Evolutionary conservation across 2,329 filamentous ascomycete genomes (phyloP), one percentile per base, ranked within the genome.

Genomic region (Neurospora sp.): DNA sequence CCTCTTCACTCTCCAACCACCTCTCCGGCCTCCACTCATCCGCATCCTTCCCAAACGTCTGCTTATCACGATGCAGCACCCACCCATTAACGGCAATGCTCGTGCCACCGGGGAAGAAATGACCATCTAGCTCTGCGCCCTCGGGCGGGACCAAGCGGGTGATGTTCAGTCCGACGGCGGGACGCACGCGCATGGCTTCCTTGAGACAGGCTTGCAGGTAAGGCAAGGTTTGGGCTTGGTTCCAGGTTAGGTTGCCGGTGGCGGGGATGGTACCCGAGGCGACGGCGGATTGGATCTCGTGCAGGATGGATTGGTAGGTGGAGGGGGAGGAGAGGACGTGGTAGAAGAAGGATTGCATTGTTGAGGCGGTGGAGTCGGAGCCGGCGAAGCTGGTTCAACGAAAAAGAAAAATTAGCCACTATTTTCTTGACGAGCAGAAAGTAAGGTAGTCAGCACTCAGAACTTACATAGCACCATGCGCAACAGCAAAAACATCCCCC

Each of bases 341-440:
- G 79, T 82, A 84, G 79, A 85, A 85, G 76, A 86, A 85, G 69
- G 84, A 86, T 72, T 86, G 84, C 84, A 87, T 86, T 0, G 84
- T 86, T 8, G 84, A 86, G 11, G 87, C 86, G 0, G 87, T 88
- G 0, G 86, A 87, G 77, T 89, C 87, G 23, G 87, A 87, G 36
- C 87, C 87, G 17, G 86, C 86, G 74, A 88, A 85, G 72, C 84
- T 86, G 71, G 40, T 28, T 4, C 28, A 19, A 33, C 62, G 17
- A 8, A n/a, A 15, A 0, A 4, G 4, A n/a, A 41, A n/a, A 1
- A 67, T 72, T n/a, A 71, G 23, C 28, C 28, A 33, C 28, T 33
- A 33, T 33, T 33, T 33, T 33, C 28, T 33, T 33, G 33, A 33
- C 33, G 33, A 33, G 33, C 6, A 33, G 33, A 6, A 33, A 33